Evolutionary conservation across 2,329 filamentous ascomycete species (phyloP), one percentile per base, ranked within the genome.

Genomic region (Aspergillus piperis): DNA sequence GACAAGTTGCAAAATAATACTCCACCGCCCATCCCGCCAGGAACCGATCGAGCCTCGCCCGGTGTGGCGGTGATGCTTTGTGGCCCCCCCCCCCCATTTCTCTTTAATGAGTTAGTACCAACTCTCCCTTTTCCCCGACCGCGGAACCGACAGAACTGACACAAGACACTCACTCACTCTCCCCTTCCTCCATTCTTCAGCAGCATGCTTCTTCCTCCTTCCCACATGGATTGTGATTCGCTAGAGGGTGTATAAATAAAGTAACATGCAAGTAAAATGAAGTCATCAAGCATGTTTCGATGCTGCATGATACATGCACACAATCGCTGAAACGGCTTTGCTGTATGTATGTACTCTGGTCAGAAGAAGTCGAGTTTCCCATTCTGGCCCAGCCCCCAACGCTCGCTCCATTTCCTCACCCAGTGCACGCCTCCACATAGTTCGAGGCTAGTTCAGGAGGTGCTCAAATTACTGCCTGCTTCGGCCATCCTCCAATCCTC

Each of bases 11-110:
- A 17, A 44, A 27, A 27, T 27, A 19, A 44, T 21, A 36, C 52
- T 54, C 52, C 52, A 54, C 52, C 25, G 38, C 30, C 47, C 36
- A 41, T 54, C 52, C 52, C 52, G 52, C 52, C 52, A 41, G 52
- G 52, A 54, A 54, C 52, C 38, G 52, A 54, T 54, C 52, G 52
- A 54, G 23, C 50, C 30, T 53, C 50, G 32, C 32, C 50, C 50
- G 50, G 50, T 53, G 47, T 50, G 47, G 47, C 47, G 47, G 47
- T 50, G 47, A 50, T 50, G 47, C 30, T 30, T 8, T 25, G 15
- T 30, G 21, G 5, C 47, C 47, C 19, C 41, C 17, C 41, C 17
- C 2, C 17, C 8, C 25, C 25, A 27, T 27, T 17, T 19, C 17
- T 44, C 30, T 32, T 32, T 41, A 41, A 15, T 15, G 7, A 41